Base-by-base conservation (phyloP, 2,329 filamentous ascomycete genomes). In the Hypoxylon sp. region DNA sequence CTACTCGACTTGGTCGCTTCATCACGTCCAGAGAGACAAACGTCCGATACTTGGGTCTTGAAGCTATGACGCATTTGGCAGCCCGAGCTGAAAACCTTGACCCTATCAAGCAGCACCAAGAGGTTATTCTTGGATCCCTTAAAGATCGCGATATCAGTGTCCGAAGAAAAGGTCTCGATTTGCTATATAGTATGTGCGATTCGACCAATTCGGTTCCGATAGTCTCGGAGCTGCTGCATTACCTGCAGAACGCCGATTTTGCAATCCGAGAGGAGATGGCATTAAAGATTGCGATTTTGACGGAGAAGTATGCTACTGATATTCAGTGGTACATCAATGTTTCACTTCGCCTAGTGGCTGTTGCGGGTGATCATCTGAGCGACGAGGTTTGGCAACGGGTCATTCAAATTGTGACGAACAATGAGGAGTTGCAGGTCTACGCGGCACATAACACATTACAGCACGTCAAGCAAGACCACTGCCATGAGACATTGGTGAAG, bases 281-380 rank as follows among this genome's bases (percentile, higher is more conserved):
- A 3, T 79, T 99, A 57, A 99, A 99, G 75, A 96, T 99, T 72
- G 94, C 94, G 42, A 99, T 99, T 66, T 73, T 99, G 59, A 97
- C 95, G 0, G 94, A 99, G 70, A 97, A 97, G 69, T 99, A 99
- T 69, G 94, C 94, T 16, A 97, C 92, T 0, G 94, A 99, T 67
- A 90, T 96, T 13, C 93, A 97, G 75, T 99, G 94, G 94, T 99
- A 99, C 71, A 95, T 99, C 57, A 93, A 99, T 69, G 97, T 97
- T 62, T 96, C 94, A 7, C 79, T 99, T 61, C 86, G 93, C 47
- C 82, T 99, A 42, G 92, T 99, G 51, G 91, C 93, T 51, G 92
- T 97, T 84, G 94, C 95, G 2, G 94, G 94, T 61, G 94, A 99
- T 67, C 94, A 99, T 70, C 93, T 99, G 62, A 97, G 93, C 71